These are phyloP conservation scores for Wickerhamomyces ciferrii DNA, from an alignment of 805 yeast genomes.

Conservation along the genomic window DNA sequence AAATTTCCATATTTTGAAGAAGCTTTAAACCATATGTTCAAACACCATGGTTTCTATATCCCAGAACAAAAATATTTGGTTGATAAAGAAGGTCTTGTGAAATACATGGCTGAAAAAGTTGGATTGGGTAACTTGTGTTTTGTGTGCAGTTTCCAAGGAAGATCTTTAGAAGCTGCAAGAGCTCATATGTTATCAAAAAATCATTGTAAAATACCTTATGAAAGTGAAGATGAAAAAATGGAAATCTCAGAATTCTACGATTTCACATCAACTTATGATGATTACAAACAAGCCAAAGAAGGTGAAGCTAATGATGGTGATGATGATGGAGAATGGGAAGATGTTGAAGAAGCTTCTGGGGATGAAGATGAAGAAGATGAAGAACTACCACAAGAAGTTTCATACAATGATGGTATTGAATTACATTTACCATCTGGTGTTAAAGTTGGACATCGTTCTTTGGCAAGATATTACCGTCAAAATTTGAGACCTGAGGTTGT, in stretches of 20 bases:
- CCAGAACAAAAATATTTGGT: conserved; percentile 77
- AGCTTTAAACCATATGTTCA: conserved; percentile 71
- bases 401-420: conserved; percentile 62
- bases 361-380: conserved; percentile 34
- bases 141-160: conserved; percentile 80
- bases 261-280: conserved; percentile 65
- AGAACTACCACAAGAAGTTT: conserved; percentile 31
- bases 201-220: conserved; percentile 89
- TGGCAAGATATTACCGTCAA: conserved; percentile 77
- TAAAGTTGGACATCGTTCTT: conserved; percentile 80
- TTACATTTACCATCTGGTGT: conserved; percentile 79
- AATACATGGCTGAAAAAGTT: conserved; percentile 82
- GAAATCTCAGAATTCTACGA: conserved; percentile 92
- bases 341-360: conserved; percentile 28
- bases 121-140: conserved; percentile 90
- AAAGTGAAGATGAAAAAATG: conserved; percentile 72
- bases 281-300: conserved; percentile 13
- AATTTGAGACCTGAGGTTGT: conserved; percentile 52
- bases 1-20: conserved; percentile 40
- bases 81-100: conserved; percentile 68
- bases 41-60: conserved; percentile 75
- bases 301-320: conserved; percentile 23
- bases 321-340: conserved; percentile 28
- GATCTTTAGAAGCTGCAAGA: conserved; percentile 77
- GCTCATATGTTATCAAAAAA: conserved; percentile 87